Evolutionary conservation across 2,329 filamentous ascomycete genomes (phyloP), one percentile per base, ranked within the genome.

Genomic region (Aquanectria penicillioides): DNA sequence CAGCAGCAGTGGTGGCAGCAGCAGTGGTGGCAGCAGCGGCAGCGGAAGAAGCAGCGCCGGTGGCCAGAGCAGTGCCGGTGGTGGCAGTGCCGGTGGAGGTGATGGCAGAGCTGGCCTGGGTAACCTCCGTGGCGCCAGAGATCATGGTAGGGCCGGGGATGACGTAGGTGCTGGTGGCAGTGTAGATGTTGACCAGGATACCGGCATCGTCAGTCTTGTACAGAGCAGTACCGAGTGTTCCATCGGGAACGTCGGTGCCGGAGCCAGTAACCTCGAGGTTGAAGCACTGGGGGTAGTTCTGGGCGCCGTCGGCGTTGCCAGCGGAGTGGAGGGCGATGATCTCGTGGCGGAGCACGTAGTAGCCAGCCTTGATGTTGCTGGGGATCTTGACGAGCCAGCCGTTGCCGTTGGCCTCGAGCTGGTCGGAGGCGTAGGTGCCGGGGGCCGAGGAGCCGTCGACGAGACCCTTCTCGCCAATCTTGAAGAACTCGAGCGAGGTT

Each of bases 391-490:
- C 67, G 46, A 68, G 46, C 73, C 74, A 75, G 57, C 66, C 68
- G 64, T 74, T 73, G 64, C 63, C 62, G 81, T 73, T 71, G 54
- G 72, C 67, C 68, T 83, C 81, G 58, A 86, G 73, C 18, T 80
- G 70, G 63, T 73, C 72, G 13, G 75, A 65, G 38, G 71, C 73
- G 70, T 76, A 80, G 34, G 51, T 64, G 50, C 72, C 67, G 58
- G 74, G 76, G 61, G 73, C 76, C 61, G 75, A 68, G 64, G 83
- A 74, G 59, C 86, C 79, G 46, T 68, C 60, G 56, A 82, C 71
- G 22, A 86, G 78, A 66, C 87, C 88, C 31, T 73, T 77, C 66
- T 83, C 81, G 47, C 82, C 80, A 61, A 90, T 88, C 83, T 91
- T 90, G 82, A 88, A 86, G 76, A 84, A 89, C 67, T 83, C 74